These are phyloP conservation scores for Aspergillus sp. DNA, from an alignment of 2,329 filamentous ascomycete genomes.

Conservation along the genomic window DNA sequence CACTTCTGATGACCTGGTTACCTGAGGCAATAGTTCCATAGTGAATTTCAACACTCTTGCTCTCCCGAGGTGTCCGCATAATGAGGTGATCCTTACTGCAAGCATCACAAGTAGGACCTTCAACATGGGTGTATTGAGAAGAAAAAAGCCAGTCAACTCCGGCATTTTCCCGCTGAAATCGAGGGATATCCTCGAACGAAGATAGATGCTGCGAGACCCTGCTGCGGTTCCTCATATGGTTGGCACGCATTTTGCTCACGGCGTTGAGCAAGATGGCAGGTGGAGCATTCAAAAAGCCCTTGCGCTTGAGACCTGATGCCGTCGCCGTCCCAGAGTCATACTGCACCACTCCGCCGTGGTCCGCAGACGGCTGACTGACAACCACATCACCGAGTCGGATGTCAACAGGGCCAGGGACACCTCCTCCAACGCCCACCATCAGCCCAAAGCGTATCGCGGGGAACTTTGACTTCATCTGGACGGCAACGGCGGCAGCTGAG, in stretches of 20 bases:
- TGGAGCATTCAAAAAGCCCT: slow-evolving; percentile 19
- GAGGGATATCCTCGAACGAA: background rate
- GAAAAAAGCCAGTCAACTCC: background rate
- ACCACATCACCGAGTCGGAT: slow-evolving; percentile 33
- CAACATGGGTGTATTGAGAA: background rate
- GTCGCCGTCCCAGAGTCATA: slow-evolving; percentile 27
- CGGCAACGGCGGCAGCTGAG: background rate
- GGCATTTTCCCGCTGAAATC: background rate
- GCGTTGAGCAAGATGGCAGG: slow-evolving; percentile 17
- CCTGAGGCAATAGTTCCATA: slow-evolving; percentile 3
- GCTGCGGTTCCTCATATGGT: background rate
- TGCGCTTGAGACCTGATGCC: slow-evolving; percentile 16
- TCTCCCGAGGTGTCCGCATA: background rate
- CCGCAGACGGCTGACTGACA: slow-evolving; percentile 22
- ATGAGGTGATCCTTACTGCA: background rate
- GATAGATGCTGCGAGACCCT: background rate
- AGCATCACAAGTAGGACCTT: background rate
- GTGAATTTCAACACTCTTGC: background rate
- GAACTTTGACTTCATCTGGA: background rate
- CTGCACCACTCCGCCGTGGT: slow-evolving; percentile 29
- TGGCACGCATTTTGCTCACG: slow-evolving; percentile 5
- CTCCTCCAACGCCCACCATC: slow-evolving; percentile 24
- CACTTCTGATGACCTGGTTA: slow-evolving; percentile 1
- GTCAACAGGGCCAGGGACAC: slow-evolving; percentile 24
- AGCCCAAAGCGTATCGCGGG: background rate